phyloP scores from a whole-genome alignment of 1,284 basidiomycete genomes.

The Cutaneotrichosporon sp. region DNA sequence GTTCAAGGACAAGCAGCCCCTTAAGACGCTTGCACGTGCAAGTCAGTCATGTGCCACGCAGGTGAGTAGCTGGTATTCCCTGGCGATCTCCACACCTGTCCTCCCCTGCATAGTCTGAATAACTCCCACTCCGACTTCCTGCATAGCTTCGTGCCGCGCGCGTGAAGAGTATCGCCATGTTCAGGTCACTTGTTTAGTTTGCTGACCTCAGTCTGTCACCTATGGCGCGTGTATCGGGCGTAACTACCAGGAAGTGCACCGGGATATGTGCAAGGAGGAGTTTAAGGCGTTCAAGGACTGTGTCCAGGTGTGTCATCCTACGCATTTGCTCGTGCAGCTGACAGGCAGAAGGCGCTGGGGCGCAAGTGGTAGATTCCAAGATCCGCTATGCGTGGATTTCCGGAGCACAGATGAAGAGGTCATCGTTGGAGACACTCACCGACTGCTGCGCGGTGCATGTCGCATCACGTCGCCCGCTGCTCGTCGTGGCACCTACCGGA shows the following conservation, averaged over 20 bases:
- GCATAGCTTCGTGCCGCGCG: no score
- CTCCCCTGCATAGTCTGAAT: no score
- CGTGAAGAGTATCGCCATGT: no score
- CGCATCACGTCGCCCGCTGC: no score
- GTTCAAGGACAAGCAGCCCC: slow-evolving; percentile 41
- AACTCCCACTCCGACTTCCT: no score
- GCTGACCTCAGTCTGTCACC: slow-evolving; percentile 41
- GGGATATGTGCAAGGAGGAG: slow-evolving; percentile 49
- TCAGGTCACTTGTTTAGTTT: no score
- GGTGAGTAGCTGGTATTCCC: slow-evolving; percentile 22
- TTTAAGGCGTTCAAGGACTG: slow-evolving; percentile 51
- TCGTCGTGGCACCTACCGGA: no score
- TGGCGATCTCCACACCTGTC: neutral
- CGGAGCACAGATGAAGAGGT: no score
- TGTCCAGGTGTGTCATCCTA: slow-evolving; percentile 42
- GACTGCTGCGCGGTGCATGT: no score
- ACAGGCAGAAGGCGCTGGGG: slow-evolving; percentile 37
- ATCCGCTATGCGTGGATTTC: no score
- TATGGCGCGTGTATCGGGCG: slow-evolving; percentile 51
- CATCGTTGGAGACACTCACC: no score
- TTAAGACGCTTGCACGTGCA: slow-evolving; percentile 43
- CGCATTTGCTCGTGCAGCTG: neutral
- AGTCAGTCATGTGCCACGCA: slow-evolving; percentile 40
- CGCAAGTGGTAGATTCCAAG: slow-evolving; percentile 34
- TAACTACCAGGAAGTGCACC: slow-evolving; percentile 48